phyloP scores from a whole-genome alignment of 352 stramenopile genomes.

The Phytophthora nicotianae region DNA sequence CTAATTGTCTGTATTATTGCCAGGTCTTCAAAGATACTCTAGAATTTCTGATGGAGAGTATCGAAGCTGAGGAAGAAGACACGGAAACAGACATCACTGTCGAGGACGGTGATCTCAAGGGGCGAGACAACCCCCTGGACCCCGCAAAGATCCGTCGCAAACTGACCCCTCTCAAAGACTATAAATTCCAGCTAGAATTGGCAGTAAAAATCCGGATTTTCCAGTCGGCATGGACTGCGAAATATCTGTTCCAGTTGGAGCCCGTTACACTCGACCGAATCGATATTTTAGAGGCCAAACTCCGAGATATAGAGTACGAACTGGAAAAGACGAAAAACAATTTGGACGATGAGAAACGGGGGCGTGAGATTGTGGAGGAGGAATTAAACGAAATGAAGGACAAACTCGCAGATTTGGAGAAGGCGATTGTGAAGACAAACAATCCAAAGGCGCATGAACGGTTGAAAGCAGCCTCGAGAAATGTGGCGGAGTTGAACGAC shows the following conservation, averaged over 20 bases:
- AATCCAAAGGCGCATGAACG: background rate
- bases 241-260: slow-evolving; percentile 11
- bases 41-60: slow-evolving; percentile 16
- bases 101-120: background rate
- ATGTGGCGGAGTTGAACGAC: slow-evolving; percentile 2
- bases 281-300: slow-evolving; percentile 15
- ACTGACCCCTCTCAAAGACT: background rate
- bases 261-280: slow-evolving; percentile 7
- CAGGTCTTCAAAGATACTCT: slow-evolving; percentile 15
- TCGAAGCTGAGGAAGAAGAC: background rate
- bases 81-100: too few species aligned
- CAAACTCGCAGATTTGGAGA: background rate
- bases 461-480: background rate
- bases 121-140: background rate
- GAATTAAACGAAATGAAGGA: slow-evolving; percentile 6
- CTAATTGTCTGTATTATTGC: background rate
- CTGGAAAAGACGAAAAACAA: slow-evolving; percentile 1
- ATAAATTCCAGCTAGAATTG: background rate
- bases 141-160: background rate
- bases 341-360: slow-evolving; percentile 2
- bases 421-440: background rate
- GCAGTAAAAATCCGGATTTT: slow-evolving; percentile 14
- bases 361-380: background rate
- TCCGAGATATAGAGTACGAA: slow-evolving; percentile 8
- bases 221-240: slow-evolving; percentile 9